Conservation (phyloP, 2,329 filamentous ascomycete species). For the Cryphonectria japonica region DNA sequence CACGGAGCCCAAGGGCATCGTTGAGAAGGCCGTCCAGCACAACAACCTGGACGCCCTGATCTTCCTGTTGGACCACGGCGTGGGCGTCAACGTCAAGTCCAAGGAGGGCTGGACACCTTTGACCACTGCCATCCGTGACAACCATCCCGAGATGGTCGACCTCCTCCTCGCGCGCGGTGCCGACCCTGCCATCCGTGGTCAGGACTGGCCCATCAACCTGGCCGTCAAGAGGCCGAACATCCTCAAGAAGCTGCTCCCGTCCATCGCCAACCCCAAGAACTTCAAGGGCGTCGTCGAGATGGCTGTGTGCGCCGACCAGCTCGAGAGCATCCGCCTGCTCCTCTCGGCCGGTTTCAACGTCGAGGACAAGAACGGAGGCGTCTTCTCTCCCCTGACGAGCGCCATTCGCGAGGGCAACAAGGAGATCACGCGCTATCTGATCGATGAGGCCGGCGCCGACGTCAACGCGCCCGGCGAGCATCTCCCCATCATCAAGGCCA, state of each 20-base stretch:
- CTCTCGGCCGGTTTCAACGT: constrained; percentile 67
- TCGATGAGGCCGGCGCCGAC: constrained; percentile 65
- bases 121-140: constrained; percentile 67
- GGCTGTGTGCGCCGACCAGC: constrained; percentile 68
- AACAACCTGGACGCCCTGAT: constrained; percentile 64
- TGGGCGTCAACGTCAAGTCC: constrained; percentile 63
- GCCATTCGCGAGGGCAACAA: constrained; percentile 66
- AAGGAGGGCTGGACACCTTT: constrained; percentile 63
- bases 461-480: constrained; percentile 72
- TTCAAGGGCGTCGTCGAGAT: constrained; percentile 71
- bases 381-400: constrained; percentile 71
- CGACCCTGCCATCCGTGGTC: constrained; percentile 64
- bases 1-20: constrained; percentile 63
- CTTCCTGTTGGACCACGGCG: constrained; percentile 63
- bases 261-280: constrained; percentile 60
- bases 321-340: constrained; percentile 69
- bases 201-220: constrained; percentile 74
- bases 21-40: constrained; percentile 65
- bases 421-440: constrained; percentile 63
- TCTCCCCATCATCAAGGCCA: constrained; percentile 70
- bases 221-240: constrained; percentile 65
- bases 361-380: constrained; percentile 73
- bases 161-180: constrained; percentile 61
- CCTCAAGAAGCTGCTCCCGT: constrained; percentile 60
- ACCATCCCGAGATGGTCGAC: constrained; percentile 62